A percentile compares a stretch with the other conserved stretches of the same genome.
phyloP scores from a whole-genome alignment of 2,329 filamentous ascomycete species.

The Apiospora aurea region DNA sequence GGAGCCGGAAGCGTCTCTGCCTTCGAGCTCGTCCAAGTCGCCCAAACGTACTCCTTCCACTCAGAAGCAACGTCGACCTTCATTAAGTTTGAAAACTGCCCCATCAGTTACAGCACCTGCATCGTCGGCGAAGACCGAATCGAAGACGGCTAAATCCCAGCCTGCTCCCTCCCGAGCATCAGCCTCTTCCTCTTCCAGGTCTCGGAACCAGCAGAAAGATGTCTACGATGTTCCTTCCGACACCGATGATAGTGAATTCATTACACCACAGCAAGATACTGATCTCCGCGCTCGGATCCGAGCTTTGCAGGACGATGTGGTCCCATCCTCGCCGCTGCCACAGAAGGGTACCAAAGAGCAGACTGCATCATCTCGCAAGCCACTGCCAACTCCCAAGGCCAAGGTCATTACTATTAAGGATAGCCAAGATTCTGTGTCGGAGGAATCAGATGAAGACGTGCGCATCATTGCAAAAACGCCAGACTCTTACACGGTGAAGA shows the following conservation, averaged over 20 bases:
- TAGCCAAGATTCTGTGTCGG: neutral
- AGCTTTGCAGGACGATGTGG: neutral
- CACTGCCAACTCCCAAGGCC: neutral
- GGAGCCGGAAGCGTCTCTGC: neutral
- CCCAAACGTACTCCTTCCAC: neutral
- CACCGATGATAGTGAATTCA: neutral
- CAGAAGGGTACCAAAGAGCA: neutral
- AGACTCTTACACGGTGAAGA: slow-evolving; percentile 5
- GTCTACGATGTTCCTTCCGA: neutral
- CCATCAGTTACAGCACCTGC: neutral
- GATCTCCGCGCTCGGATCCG: neutral
- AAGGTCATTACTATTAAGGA: neutral
- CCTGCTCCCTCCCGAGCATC: neutral
- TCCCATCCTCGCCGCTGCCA: neutral
- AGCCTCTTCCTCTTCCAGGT: neutral
- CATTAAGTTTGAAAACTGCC: neutral
- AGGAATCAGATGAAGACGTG: neutral
- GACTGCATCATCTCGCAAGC: neutral
- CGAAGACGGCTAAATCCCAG: neutral
- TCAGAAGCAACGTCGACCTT: neutral
- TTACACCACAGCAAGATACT: neutral
- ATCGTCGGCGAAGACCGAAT: neutral
- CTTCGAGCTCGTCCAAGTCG: neutral
- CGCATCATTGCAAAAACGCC: neutral
- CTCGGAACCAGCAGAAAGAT: neutral